These are phyloP conservation scores for Lolium multiflorum DNA, from an alignment of 176 grass and related monocot species.

Conservation along the genomic window DNA sequence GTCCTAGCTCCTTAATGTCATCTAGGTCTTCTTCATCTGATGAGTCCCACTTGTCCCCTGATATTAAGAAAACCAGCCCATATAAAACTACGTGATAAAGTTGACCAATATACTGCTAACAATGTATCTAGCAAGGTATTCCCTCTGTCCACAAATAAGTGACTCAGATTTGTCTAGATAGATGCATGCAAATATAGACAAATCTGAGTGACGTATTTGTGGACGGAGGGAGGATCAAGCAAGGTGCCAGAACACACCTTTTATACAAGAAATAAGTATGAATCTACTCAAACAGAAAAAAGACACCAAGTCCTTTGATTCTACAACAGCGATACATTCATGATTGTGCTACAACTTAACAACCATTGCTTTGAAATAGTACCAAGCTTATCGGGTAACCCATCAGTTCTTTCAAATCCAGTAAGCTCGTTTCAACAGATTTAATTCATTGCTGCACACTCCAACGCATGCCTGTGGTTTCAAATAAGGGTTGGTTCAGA, in stretches of 20 bases:
- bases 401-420: conserved; percentile 3
- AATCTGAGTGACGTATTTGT: no score
- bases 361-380: conserved; percentile 1
- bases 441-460: conserved; percentile 14
- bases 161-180: no score
- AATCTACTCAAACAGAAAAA: neutral
- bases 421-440: neutral
- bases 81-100: neutral
- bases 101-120: neutral
- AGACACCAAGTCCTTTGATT: neutral
- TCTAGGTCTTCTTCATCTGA: conserved; percentile 65
- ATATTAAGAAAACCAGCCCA: conserved; percentile 29
- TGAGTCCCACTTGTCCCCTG: conserved; percentile 61
- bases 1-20: conserved; percentile 69
- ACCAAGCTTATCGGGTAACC: neutral
- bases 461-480: neutral
- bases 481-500: neutral
- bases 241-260: neutral
- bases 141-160: no score
- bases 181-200: no score
- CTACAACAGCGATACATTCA: neutral
- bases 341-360: neutral
- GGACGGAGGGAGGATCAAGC: neutral
- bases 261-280: conserved; percentile 5
- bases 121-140: neutral